phyloP scores from a whole-genome alignment of 2,329 filamentous ascomycete species.

The Ceratocystis colombiana region DNA sequence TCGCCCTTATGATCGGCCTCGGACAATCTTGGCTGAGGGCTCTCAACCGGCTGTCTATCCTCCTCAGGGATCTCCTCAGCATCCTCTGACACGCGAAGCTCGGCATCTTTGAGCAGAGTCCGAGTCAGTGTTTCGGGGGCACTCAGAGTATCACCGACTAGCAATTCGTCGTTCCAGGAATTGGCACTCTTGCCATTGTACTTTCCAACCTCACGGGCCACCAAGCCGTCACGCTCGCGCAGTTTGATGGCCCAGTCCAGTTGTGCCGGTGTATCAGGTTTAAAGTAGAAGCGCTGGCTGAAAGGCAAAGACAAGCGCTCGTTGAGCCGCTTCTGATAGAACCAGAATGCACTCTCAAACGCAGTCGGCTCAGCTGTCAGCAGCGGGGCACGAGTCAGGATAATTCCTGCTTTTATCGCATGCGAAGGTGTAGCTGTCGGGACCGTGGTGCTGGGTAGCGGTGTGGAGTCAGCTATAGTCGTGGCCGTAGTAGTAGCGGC shows the following conservation, averaged over 20 bases:
- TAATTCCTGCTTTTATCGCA: conserved; percentile 54
- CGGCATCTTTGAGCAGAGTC: conserved; percentile 63
- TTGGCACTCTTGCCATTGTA: conserved; percentile 62
- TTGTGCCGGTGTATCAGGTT: conserved; percentile 72
- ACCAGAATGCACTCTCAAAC: conserved; percentile 88
- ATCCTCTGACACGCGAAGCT: conserved; percentile 50
- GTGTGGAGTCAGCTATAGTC: conserved; percentile 26
- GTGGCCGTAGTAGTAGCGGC: conserved; percentile 29
- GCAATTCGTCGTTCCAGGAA: conserved; percentile 86
- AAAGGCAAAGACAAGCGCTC: conserved; percentile 84
- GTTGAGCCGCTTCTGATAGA: conserved; percentile 95
- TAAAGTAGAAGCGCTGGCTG: conserved; percentile 87
- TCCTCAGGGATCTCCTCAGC: conserved; percentile 48
- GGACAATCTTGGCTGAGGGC: conserved; percentile 58
- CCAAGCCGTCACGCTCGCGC: conserved; percentile 58
- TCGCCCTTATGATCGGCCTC: conserved; percentile 72
- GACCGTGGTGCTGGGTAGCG: conserved; percentile 26
- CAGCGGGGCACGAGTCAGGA: conserved; percentile 79
- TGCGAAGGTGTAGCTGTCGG: conserved; percentile 32
- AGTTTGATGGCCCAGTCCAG: conserved; percentile 86
- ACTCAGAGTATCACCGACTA: conserved; percentile 60
- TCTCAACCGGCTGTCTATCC: conserved; percentile 57
- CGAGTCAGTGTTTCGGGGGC: conserved; percentile 56
- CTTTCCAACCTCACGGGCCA: conserved; percentile 72
- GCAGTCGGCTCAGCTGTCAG: conserved; percentile 73